These are phyloP conservation scores for Chlorella variabilis DNA, from an alignment of 163 green algal species.

Conservation along the genomic window DNA sequence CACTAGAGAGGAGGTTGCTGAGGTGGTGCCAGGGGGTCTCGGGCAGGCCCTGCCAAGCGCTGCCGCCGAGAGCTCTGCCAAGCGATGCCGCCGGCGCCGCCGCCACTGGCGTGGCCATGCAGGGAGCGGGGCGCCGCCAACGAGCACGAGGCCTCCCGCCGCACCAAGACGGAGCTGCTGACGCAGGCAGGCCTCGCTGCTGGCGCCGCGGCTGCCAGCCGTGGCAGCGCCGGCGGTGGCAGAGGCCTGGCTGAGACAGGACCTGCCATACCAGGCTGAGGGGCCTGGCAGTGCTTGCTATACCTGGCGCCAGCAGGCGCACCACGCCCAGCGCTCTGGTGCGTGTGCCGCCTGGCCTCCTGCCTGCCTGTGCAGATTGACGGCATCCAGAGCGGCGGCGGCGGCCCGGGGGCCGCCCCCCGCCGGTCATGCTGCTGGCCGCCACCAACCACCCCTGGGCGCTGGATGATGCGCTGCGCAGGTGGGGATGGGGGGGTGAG, in stretches of 20 bases:
- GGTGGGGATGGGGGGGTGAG: background rate
- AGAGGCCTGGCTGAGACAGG: too few species aligned
- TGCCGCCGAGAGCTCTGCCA: too few species aligned
- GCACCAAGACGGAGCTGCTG: conserved; percentile 95
- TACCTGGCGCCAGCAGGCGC: background rate
- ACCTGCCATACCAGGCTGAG: too few species aligned
- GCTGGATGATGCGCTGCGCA: conserved; percentile 92
- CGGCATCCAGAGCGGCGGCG: conserved; percentile 46
- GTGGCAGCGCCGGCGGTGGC: too few species aligned
- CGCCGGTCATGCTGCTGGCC: conserved; percentile 91
- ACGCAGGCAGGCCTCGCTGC: conserved; percentile 63
- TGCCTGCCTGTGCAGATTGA: conserved; percentile 47
- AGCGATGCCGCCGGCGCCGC: too few species aligned
- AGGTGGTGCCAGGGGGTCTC: too few species aligned
- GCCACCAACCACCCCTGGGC: conserved; percentile 98
- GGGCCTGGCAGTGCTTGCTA: too few species aligned
- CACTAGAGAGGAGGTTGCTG: too few species aligned
- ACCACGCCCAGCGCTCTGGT: too few species aligned
- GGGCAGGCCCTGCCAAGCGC: too few species aligned
- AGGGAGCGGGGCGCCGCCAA: conserved; percentile 67
- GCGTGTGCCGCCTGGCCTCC: too few species aligned
- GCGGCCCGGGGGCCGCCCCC: background rate
- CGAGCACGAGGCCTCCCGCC: conserved; percentile 90
- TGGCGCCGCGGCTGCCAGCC: background rate
- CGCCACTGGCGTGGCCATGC: conserved; percentile 41